These are phyloP conservation scores for Tephrocybe sp. DNA, from an alignment of 768 basidiomycete species.

Conservation along the genomic window DNA sequence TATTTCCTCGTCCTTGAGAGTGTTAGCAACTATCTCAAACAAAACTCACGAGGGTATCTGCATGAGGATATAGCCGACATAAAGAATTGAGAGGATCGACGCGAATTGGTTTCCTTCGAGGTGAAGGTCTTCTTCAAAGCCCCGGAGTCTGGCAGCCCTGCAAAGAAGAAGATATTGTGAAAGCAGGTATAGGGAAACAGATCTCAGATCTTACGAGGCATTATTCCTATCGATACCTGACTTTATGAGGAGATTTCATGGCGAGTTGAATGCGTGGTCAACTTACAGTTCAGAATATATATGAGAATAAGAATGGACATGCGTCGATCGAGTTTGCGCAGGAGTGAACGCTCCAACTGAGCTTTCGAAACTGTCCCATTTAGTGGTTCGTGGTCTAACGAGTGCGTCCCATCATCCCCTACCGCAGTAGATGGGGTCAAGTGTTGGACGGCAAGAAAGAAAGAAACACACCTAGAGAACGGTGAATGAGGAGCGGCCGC, in stretches of 20 bases:
- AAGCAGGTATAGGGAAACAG: background rate
- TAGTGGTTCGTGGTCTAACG: slow-evolving; percentile 15
- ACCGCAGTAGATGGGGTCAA: background rate
- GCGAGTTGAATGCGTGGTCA: slow-evolving; percentile 4
- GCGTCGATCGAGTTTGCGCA: slow-evolving; percentile 53
- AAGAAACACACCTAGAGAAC: slow-evolving; percentile 1
- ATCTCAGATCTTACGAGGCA: slow-evolving; percentile 29
- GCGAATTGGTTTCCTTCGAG: slow-evolving; percentile 63
- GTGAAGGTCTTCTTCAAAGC: slow-evolving; percentile 66
- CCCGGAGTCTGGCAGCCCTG: slow-evolving; percentile 71
- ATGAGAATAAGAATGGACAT: slow-evolving; percentile 53
- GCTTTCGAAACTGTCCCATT: slow-evolving; percentile 43
- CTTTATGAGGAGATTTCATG: background rate
- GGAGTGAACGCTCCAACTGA: slow-evolving; percentile 47
- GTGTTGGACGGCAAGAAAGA: background rate
- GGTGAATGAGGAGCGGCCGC: slow-evolving; percentile 12
- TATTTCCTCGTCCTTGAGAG: slow-evolving; percentile 20
- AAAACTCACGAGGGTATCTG: slow-evolving; percentile 69
- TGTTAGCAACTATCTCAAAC: background rate
- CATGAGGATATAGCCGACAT: slow-evolving; percentile 75
- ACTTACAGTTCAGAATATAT: slow-evolving; percentile 49
- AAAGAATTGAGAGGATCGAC: slow-evolving; percentile 65
- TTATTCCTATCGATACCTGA: slow-evolving; percentile 74
- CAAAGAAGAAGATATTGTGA: background rate
- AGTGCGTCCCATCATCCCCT: background rate